Evolutionary conservation across 495 filamentous ascomycete genomes (phyloP), one percentile per base, ranked within the genome.

Genomic region (Annulohypoxylon bovei): DNA sequence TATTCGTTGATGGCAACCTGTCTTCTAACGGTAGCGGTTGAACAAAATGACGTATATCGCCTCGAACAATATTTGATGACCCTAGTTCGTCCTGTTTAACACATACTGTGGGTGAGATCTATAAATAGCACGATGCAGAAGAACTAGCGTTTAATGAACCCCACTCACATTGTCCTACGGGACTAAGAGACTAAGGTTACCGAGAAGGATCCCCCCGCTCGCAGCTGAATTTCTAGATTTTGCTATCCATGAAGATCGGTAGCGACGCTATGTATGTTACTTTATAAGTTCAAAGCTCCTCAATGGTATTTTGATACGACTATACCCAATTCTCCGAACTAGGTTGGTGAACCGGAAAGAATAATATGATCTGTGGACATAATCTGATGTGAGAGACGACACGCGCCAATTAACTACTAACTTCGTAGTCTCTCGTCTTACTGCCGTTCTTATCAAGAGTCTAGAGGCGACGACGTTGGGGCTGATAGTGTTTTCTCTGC

Each of bases 111-210:
- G 18, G 55, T 52, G 9, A 67, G 32, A 65, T 62, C 68, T 71
- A 71, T 71, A 62, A 66, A 71, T 71, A 71, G 68, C 18, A 67
- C 54, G 30, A 53, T 61, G 61, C 44, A 65, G 42, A 37, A 27
- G 11, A 35, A 27, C 27, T 64, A 66, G 68, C 56, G 50, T 37
- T 30, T 30, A 66, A 53, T 9, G 7, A 50, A 52, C 67, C 56
- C 55, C 61, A 70, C 67, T 50, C 46, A 54, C 67, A 70, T 47
- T 59, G 53, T 69, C 40, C 44, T 59, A 64, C 50, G 28, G 25
- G 39, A 27, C 33, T 25, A 49, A 42, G 39, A 25, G 11, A 27
- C 55, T 50, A 55, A 61, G 57, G 59, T 25, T 64, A 55, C 35
- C 46, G 11, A 33, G 28, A 49, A 59, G 14, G 32, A 32, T 25